Evolutionary conservation across 208 protist genomes (phyloP), one percentile per base, ranked within the genome.

Genomic region (Crithidia bombi): DNA sequence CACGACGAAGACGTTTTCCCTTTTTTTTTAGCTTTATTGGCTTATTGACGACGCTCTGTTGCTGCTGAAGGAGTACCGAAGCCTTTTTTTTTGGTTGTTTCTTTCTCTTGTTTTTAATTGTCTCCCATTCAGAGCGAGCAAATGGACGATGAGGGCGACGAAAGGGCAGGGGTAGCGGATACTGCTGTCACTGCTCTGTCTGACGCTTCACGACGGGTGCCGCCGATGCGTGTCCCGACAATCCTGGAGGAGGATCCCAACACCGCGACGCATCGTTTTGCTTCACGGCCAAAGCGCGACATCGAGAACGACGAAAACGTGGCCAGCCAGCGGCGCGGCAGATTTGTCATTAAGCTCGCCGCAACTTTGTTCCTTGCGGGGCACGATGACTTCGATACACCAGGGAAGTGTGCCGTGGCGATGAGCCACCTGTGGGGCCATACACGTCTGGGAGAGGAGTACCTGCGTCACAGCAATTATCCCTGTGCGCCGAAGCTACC

Each of bases 261-360:
- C 30, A 36, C 58, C 9, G 0, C 15, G 33, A 32, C 12, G 2
- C 39, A 49, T 28, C n/a, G 44, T 12, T 75, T 75, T 39, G 43
- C 52, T 21, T 6, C 52, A 1, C 26, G 4, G 51, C 3, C 39
- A 1, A 21, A 56, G 25, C 33, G 44, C 19, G 52, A 54, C 43
- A 19, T 28, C 28, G 41, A 5, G 15, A 59, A 35, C n/a, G 4
- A 3, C 17, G 38, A 36, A 12, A 59, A 79, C 39, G 49, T 33
- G n/a, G 66, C 77, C 23, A 23, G n/a, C 10, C 58, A 61, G 21
- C 73, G 76, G 15, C 78, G 75, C 26, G 78, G 84, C 19, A 65
- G 74, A 33, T 86, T 63, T 51, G 74, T 82, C 19, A 82, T 86
- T 38, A 89, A 84, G 65, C 64, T 84, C 5, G 78, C 73, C 15